Conservation (phyloP, 345 rosid species). For the Ailanthus altissimus region DNA sequence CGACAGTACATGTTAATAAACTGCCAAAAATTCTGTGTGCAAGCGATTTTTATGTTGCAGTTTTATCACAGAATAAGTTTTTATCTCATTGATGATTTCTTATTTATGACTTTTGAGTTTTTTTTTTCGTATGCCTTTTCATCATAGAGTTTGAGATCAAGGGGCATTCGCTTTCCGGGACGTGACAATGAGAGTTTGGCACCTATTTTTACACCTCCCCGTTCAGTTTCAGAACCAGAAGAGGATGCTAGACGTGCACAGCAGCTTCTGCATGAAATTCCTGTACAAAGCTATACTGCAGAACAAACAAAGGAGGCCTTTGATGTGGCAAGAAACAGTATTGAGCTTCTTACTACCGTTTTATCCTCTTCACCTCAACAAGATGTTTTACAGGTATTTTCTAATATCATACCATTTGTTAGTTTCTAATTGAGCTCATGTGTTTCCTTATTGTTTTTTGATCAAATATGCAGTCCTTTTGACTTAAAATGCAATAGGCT, state of each 20-base stretch:
- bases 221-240: slow-evolving; percentile 65
- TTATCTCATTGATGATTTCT: background rate
- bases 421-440: background rate
- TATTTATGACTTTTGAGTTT: slow-evolving; percentile 16
- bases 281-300: slow-evolving; percentile 60
- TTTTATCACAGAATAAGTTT: slow-evolving; percentile 4
- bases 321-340: slow-evolving; percentile 87
- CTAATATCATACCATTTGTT: slow-evolving; percentile 4
- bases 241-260: slow-evolving; percentile 48
- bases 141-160: slow-evolving; percentile 70
- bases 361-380: slow-evolving; percentile 81
- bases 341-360: slow-evolving; percentile 82
- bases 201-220: slow-evolving; percentile 93
- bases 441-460: background rate
- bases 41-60: background rate
- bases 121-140: slow-evolving; percentile 22
- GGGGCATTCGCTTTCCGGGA: slow-evolving; percentile 96
- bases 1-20: background rate
- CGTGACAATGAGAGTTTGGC: slow-evolving; percentile 94
- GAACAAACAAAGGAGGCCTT: slow-evolving; percentile 93
- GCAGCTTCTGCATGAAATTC: slow-evolving; percentile 55
- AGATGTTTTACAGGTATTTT: slow-evolving; percentile 70
- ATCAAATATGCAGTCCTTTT: background rate
- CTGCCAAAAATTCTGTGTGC: background rate
- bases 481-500: background rate